phyloP scores from a whole-genome alignment of 140 eudicot species.

The Flaveria floridana region DNA sequence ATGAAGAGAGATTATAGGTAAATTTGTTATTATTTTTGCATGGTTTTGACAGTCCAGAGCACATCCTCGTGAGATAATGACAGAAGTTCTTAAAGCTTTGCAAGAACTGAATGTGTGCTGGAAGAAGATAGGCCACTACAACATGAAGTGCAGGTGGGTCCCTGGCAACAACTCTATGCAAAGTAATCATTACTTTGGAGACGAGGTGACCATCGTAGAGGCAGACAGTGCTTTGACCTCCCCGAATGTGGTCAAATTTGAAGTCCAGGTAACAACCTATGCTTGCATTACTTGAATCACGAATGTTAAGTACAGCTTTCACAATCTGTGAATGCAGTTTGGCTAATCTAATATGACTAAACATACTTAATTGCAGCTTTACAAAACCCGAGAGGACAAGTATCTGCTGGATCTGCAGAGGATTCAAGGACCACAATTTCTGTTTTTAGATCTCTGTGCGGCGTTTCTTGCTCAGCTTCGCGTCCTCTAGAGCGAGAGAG shows the following conservation, averaged over 20 bases:
- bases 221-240: slow-evolving; percentile 47
- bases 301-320: background rate
- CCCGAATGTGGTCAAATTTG: slow-evolving; percentile 78
- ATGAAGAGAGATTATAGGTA: background rate
- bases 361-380: slow-evolving; percentile 52
- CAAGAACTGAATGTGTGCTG: slow-evolving; percentile 87
- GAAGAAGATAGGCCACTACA: slow-evolving; percentile 92
- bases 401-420: slow-evolving; percentile 88
- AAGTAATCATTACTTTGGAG: slow-evolving; percentile 59
- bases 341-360: background rate
- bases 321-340: background rate
- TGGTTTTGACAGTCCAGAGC: slow-evolving; percentile 67
- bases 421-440: slow-evolving; percentile 88
- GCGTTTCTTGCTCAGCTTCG: slow-evolving; percentile 97
- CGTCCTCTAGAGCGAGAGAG: slow-evolving; percentile 47
- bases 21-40: background rate
- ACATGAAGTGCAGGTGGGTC: slow-evolving; percentile 89
- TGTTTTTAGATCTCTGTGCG: slow-evolving; percentile 86
- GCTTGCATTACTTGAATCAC: background rate
- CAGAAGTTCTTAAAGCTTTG: slow-evolving; percentile 85
- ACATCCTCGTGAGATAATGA: slow-evolving; percentile 91
- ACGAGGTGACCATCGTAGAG: slow-evolving; percentile 67
- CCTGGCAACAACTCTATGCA: slow-evolving; percentile 60
- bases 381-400: slow-evolving; percentile 89
- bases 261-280: slow-evolving; percentile 64